Percentiles rank a stretch among this genome's conserved stretches.
Evolutionary conservation across 1,139 yeast species (phyloP).

Genomic region (Geotrichum reessii): DNA sequence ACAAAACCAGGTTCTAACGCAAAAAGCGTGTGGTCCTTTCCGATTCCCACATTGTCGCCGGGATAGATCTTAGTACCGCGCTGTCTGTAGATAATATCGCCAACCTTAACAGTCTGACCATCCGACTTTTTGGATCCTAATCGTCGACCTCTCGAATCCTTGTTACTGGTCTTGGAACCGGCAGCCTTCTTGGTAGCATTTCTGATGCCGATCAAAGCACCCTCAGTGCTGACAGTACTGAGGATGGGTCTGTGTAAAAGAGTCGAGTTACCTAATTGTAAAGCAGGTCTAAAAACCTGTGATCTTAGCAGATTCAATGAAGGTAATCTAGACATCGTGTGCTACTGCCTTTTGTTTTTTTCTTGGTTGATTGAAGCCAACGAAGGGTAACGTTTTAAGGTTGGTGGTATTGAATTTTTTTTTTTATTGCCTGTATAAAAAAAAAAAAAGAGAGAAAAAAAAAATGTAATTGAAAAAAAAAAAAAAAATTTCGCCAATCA

Average conservation of each 20-base stretch:
- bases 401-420: background rate
- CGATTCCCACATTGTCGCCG: slow-evolving; percentile 82
- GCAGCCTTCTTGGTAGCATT: slow-evolving; percentile 91
- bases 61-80: slow-evolving; percentile 96
- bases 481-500: background rate
- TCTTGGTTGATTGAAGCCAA: background rate
- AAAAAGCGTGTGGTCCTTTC: slow-evolving; percentile 87
- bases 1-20: slow-evolving; percentile 93
- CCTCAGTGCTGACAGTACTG: background rate
- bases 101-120: slow-evolving; percentile 60
- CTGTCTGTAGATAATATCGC: slow-evolving; percentile 91
- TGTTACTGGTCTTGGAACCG: slow-evolving; percentile 87
- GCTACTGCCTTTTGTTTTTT: background rate
- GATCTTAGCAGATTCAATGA: slow-evolving; percentile 11
- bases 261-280: slow-evolving; percentile 14
- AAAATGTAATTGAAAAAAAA: background rate
- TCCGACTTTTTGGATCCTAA: slow-evolving; percentile 87
- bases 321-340: slow-evolving; percentile 13
- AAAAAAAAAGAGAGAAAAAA: background rate
- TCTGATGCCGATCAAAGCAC: slow-evolving; percentile 50
- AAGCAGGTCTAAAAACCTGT: slow-evolving; percentile 14
- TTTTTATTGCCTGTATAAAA: background rate
- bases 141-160: slow-evolving; percentile 93
- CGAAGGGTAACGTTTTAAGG: background rate
- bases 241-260: slow-evolving; percentile 9